Percentiles rank a stretch among this genome's conserved stretches.
Conservation (phyloP, 2,329 filamentous ascomycete species). For the Neospermospora avenae region DNA sequence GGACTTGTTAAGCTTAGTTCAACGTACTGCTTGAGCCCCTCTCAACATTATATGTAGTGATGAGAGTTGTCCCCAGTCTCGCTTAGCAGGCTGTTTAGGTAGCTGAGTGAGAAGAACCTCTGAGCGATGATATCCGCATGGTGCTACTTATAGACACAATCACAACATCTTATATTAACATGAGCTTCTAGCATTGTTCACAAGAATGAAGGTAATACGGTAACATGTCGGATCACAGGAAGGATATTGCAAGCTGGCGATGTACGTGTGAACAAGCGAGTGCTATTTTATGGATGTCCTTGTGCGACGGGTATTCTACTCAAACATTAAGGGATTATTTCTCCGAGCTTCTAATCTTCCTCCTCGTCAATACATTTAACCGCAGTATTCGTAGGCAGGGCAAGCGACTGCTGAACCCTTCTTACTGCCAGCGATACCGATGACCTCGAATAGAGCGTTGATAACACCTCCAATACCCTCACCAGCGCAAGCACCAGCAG, state of each 20-base stretch:
- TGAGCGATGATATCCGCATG: too few relatives aligned
- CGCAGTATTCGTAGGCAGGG: neutral
- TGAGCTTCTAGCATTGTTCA: too few relatives aligned
- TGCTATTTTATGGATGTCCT: neutral
- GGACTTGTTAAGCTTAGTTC: too few relatives aligned
- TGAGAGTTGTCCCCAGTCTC: too few relatives aligned
- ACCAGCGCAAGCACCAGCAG: neutral
- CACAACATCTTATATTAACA: too few relatives aligned
- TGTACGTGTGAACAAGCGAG: neutral
- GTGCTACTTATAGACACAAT: too few relatives aligned
- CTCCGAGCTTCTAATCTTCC: neutral
- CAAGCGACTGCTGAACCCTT: neutral
- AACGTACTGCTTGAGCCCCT: too few relatives aligned
- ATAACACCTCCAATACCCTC: constrained; percentile 4
- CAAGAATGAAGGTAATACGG: too few relatives aligned
- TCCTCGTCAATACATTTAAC: neutral
- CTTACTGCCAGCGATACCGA: neutral
- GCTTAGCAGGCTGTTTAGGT: too few relatives aligned
- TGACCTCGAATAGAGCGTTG: neutral
- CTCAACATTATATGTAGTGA: too few relatives aligned
- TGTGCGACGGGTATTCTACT: neutral
- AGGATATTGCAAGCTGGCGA: neutral
- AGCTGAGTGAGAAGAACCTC: too few relatives aligned
- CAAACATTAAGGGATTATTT: neutral
- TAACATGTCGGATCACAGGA: neutral